Conservation (phyloP, 75 land plant species). For the Larix kaempferi region DNA sequence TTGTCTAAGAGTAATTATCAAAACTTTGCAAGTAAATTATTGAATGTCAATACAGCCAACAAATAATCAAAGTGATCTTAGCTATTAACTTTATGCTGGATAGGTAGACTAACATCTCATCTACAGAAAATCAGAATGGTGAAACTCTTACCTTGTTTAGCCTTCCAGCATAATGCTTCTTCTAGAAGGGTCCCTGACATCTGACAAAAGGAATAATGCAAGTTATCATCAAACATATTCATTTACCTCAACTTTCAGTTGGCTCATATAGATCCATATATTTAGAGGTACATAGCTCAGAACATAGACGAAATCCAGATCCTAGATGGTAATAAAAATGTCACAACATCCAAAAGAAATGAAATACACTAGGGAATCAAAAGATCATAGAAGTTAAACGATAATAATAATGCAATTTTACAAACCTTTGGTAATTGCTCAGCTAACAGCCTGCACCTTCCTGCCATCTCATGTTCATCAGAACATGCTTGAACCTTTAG, state of each 20-base stretch:
- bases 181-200: neutral
- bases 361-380: neutral
- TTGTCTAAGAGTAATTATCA: neutral
- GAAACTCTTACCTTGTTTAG: neutral
- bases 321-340: neutral
- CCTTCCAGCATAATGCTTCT: neutral
- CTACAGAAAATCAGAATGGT: neutral
- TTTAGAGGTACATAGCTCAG: neutral
- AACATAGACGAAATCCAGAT: neutral
- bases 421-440: slow-evolving; percentile 42
- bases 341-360: neutral
- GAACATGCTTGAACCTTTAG: slow-evolving; percentile 42
- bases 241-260: neutral
- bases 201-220: neutral
- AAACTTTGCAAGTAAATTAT: neutral
- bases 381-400: neutral
- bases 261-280: neutral
- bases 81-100: neutral
- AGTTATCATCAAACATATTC: neutral
- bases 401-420: neutral
- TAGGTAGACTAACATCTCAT: neutral
- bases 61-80: neutral
- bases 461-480: slow-evolving; percentile 13
- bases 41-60: neutral
- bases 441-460: slow-evolving; percentile 31